These are phyloP conservation scores for Schizosaccharomyces cryophilus DNA, from an alignment of 805 yeast species.

Conservation along the genomic window DNA sequence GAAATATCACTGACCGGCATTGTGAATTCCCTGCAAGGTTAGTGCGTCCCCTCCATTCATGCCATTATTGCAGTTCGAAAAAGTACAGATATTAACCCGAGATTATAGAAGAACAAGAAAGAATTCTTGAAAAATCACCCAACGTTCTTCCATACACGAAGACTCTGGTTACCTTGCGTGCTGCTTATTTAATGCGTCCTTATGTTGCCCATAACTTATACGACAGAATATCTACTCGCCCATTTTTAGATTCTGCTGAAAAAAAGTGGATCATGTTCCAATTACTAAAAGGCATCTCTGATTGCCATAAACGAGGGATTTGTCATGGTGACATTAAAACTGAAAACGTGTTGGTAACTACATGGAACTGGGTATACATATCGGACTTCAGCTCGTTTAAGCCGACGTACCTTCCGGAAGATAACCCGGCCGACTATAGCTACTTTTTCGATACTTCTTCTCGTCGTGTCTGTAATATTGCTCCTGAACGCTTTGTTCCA, in stretches of 20 bases:
- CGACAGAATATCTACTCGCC: conserved; percentile 60
- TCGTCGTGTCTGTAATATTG: conserved; percentile 68
- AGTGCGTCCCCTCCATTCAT: background rate
- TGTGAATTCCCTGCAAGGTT: background rate
- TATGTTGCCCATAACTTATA: conserved; percentile 56
- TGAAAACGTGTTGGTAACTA: conserved; percentile 65
- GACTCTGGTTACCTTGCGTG: conserved; percentile 68
- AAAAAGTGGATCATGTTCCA: conserved; percentile 71
- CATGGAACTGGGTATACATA: conserved; percentile 69
- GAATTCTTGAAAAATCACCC: conserved; percentile 23
- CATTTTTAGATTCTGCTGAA: conserved; percentile 61
- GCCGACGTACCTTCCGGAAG: conserved; percentile 69
- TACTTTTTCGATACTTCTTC: conserved; percentile 82
- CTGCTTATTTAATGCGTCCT: conserved; percentile 74
- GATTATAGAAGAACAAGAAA: conserved; percentile 5
- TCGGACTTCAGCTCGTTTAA: conserved; percentile 70
- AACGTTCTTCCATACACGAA: conserved; percentile 49
- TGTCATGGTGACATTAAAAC: conserved; percentile 81
- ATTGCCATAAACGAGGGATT: conserved; percentile 36
- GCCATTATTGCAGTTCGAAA: conserved; percentile 9
- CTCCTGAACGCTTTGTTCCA: conserved; percentile 63
- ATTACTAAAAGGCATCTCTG: conserved; percentile 33
- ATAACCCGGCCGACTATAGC: conserved; percentile 75
- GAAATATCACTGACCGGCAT: background rate
- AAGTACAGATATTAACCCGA: conserved; percentile 9